Base-by-base conservation (phyloP, 495 filamentous ascomycete species). In the Lasiosphaeria ovina region DNA sequence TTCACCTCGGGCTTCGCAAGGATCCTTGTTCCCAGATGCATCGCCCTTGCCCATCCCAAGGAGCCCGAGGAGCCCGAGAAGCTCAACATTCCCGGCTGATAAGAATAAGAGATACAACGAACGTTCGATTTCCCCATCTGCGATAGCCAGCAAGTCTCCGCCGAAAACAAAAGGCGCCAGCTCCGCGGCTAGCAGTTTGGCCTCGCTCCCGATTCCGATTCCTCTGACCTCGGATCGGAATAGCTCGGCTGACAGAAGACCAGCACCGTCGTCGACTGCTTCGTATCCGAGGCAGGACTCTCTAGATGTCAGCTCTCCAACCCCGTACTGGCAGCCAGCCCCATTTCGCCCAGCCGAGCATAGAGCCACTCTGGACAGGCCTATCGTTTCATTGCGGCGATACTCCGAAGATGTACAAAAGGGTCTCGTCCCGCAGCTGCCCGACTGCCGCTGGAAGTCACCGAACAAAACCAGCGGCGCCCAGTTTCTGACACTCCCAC, bases 401-500 rank as follows among this genome's bases (percentile, higher is more conserved):
- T 79, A 74, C 52, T 70, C 73, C 14, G 69, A 77, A 42, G 69
- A 72, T 49, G 62, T 65, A 3, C 56, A 68, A 14, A 64, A 67
- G 35, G 71, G 72, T 7, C 52, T 63, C 3, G 55, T 79, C 2
- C 66, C 73, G 6, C 66, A 65, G 17, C 69, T 76, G 34, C 69
- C 74, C 1, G 69, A 69, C 12, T 81, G 79, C 38, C 74, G 67
- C 8, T 77, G 75, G 55, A 70, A 58, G 1, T 53, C 60, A 32
- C 35, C 60, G 3, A 50, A 50, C 9, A 57, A 58, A 32, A 55
- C 66, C 3, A 72, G 71, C 9, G 61, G 67, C 31, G 59, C 70
- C 17, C 73, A 73, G 45, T 80, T 77, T 62, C 57, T 78, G 3
- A 77, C 74, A 1, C 61, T 81, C 2, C 74, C 73, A 9, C 63